Evolutionary conservation across 2,329 filamentous ascomycete species (phyloP).

Genomic region (Pezicula rhizophila): DNA sequence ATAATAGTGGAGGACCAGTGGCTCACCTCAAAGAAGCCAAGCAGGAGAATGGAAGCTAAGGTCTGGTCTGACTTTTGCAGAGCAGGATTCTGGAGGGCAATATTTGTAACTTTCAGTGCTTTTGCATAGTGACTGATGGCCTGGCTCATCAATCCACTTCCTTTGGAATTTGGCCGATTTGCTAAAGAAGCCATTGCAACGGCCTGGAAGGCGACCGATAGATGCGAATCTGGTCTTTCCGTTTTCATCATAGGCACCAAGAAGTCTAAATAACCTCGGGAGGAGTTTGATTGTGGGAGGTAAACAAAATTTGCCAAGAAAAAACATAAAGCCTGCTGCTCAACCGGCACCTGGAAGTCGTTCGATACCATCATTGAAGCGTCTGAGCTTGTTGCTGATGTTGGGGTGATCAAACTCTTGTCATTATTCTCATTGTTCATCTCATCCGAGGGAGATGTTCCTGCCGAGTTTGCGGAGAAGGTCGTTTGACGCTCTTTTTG

Average conservation of each 20-base stretch:
- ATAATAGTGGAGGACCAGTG: not conserved
- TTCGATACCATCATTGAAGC: conserved; percentile 23
- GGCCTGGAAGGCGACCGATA: conserved; percentile 52
- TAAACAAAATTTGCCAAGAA: conserved; percentile 58
- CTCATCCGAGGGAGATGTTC: not conserved
- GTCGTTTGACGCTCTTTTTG: conserved; percentile 8
- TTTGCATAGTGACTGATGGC: conserved; percentile 49
- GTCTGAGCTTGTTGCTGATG: conserved; percentile 3
- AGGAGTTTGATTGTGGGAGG: conserved; percentile 42
- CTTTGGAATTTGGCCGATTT: conserved; percentile 38
- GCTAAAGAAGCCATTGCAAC: conserved; percentile 52
- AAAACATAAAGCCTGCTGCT: conserved; percentile 51
- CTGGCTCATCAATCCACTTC: conserved; percentile 26
- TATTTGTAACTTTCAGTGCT: conserved; percentile 46
- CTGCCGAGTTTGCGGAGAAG: conserved; percentile 4
- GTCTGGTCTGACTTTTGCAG: conserved; percentile 49
- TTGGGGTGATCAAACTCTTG: conserved; percentile 5
- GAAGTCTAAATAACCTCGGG: conserved; percentile 53
- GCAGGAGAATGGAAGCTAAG: conserved; percentile 51
- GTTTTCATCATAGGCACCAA: conserved; percentile 48
- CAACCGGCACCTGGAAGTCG: conserved; percentile 40
- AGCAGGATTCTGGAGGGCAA: conserved; percentile 45
- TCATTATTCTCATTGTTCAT: conserved; percentile 1
- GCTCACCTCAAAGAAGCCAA: conserved; percentile 52
- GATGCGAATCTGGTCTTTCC: conserved; percentile 38